Conservation (phyloP, 768 basidiomycete species). For the Mycena venus region DNA sequence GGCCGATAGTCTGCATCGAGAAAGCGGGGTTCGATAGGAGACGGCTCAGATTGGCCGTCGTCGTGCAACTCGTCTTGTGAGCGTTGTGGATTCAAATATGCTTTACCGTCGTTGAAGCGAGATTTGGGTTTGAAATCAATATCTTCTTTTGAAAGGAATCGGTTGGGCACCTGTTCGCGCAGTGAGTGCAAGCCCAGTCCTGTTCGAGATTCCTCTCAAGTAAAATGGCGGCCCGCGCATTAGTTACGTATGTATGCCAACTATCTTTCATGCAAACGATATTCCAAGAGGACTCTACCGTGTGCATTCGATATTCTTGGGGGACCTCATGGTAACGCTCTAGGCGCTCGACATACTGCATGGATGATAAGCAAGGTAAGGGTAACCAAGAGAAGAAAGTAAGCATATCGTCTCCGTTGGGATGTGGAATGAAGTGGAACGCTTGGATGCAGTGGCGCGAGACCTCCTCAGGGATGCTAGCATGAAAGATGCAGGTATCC, state of each 20-base stretch:
- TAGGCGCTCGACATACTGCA: neutral
- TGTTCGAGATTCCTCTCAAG: slow-evolving; percentile 5
- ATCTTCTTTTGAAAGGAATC: slow-evolving; percentile 6
- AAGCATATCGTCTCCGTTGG: neutral
- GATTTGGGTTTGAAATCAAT: neutral
- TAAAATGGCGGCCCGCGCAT: neutral
- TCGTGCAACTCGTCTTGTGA: neutral
- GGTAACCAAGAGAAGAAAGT: neutral
- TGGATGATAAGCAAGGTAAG: neutral
- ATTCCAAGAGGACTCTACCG: neutral
- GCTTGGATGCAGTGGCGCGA: neutral
- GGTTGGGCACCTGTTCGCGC: slow-evolving; percentile 4
- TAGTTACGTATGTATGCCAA: neutral
- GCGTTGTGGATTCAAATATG: neutral
- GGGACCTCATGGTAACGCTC: neutral
- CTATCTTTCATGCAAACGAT: neutral
- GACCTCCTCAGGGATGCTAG: neutral
- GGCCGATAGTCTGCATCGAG: neutral
- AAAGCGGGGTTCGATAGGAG: neutral
- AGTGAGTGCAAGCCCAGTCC: slow-evolving; percentile 4
- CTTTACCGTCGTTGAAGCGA: neutral
- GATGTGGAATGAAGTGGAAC: neutral
- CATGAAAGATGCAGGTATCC: neutral
- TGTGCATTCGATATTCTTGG: neutral
- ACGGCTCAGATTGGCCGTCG: neutral